These are phyloP conservation scores for Tanacetum coccineum DNA, from an alignment of 129 eudicot species.

Conservation along the genomic window DNA sequence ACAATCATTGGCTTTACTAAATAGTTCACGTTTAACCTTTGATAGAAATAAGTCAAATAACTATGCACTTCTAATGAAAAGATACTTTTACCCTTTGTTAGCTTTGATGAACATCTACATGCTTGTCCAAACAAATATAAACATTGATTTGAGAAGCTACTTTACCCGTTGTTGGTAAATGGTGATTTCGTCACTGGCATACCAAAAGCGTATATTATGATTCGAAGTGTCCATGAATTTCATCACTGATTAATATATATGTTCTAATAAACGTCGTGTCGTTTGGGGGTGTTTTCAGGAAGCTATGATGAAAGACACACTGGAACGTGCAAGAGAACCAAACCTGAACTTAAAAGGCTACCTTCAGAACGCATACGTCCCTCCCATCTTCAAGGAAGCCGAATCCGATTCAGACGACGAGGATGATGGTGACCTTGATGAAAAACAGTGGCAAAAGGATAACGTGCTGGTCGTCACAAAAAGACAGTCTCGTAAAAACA, in stretches of 20 bases:
- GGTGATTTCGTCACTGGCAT: neutral
- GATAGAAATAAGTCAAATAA: too few relatives aligned
- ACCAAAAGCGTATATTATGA: neutral
- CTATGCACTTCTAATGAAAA: too few relatives aligned
- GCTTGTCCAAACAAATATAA: too few relatives aligned
- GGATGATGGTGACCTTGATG: constrained; percentile 38
- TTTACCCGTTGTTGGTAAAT: too few relatives aligned
- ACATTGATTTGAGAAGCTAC: too few relatives aligned
- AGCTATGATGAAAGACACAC: constrained; percentile 94
- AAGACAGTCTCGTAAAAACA: constrained; percentile 71
- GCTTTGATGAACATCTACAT: too few relatives aligned
- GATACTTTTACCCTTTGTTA: too few relatives aligned
- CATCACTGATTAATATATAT: neutral
- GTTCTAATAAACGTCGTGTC: too few relatives aligned
- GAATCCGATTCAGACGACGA: constrained; percentile 40
- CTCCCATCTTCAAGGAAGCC: constrained; percentile 67
- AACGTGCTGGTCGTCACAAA: constrained; percentile 62
- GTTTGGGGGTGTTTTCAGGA: constrained; percentile 43
- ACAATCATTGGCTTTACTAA: neutral
- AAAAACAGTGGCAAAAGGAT: constrained; percentile 44
- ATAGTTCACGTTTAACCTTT: too few relatives aligned
- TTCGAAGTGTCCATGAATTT: too few relatives aligned
- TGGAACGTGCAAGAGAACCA: constrained; percentile 92
- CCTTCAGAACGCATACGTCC: constrained; percentile 73
- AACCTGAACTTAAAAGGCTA: constrained; percentile 73